A percentile compares a stretch with the other conserved stretches of the same genome.
Evolutionary conservation across 768 basidiomycete species (phyloP).

Genomic region (Hericium alpestre): DNA sequence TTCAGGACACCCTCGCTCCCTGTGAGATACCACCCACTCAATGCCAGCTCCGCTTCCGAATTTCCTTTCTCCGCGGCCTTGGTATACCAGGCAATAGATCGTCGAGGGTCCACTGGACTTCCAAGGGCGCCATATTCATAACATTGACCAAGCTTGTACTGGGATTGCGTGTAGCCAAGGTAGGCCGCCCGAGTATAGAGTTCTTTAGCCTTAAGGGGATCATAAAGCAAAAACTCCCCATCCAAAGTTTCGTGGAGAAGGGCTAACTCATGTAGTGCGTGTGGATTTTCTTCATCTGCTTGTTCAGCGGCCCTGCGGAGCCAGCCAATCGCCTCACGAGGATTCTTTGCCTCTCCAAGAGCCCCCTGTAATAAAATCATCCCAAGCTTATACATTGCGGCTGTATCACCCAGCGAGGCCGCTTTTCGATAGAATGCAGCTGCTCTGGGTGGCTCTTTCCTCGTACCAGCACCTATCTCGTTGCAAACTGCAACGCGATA

Average conservation of each 20-base stretch:
- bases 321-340: conserved; percentile 90
- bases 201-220: conserved; percentile 73
- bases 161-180: conserved; percentile 85
- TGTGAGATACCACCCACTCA: conserved; percentile 98
- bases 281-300: conserved; percentile 96
- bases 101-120: conserved; percentile 85
- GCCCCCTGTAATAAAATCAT: conserved; percentile 86
- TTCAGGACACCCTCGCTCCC: conserved; percentile 92
- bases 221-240: conserved; percentile 60
- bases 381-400: conserved; percentile 99
- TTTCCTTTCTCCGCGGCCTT: conserved; percentile 96
- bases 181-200: conserved; percentile 87
- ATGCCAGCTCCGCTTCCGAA: conserved; percentile 85
- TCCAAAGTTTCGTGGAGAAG: conserved; percentile 68
- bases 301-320: conserved; percentile 90
- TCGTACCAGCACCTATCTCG: conserved; percentile 94
- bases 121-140: conserved; percentile 86
- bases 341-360: conserved; percentile 74
- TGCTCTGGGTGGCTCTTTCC: conserved; percentile 77
- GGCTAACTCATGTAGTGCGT: conserved; percentile 93
- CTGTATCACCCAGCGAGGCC: conserved; percentile 89
- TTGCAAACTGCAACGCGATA: conserved; percentile 99
- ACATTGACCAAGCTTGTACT: conserved; percentile 91
- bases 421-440: conserved; percentile 96
- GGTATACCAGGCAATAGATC: conserved; percentile 98